Evolutionary conservation across 768 basidiomycete genomes (phyloP).

Genomic region (Ephemerocybe angulata): DNA sequence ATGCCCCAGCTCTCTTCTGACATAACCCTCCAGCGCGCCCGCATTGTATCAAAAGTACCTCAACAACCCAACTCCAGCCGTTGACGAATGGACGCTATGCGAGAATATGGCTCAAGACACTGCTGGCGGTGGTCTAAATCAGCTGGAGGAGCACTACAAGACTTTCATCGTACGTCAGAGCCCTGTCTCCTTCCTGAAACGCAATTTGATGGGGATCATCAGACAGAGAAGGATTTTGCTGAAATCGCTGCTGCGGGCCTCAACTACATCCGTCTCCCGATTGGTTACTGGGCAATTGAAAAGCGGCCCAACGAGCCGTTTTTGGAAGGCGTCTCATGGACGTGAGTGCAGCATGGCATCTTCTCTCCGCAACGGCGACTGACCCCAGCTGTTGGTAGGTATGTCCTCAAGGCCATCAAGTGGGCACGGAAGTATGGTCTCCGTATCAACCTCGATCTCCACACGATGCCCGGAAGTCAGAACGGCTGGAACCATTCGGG

Average conservation of each 20-base stretch:
- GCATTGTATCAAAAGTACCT: slow-evolving; percentile 66
- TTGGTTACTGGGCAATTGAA: slow-evolving; percentile 86
- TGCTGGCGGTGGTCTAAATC: slow-evolving; percentile 52
- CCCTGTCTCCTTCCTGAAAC: not conserved
- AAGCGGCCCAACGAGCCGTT: slow-evolving; percentile 74
- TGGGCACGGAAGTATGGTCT: slow-evolving; percentile 91
- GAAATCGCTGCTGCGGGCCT: slow-evolving; percentile 81
- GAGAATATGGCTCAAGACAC: slow-evolving; percentile 46
- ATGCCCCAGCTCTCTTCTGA: too few species aligned
- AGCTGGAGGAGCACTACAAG: slow-evolving; percentile 74
- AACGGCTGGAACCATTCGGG: slow-evolving; percentile 66
- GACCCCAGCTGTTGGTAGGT: slow-evolving; percentile 31
- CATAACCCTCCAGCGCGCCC: slow-evolving; percentile 75
- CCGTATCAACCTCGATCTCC: slow-evolving; percentile 74
- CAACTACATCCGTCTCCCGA: slow-evolving; percentile 78
- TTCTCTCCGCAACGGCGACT: not conserved
- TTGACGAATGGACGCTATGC: slow-evolving; percentile 76
- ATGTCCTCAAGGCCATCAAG: slow-evolving; percentile 66
- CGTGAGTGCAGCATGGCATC: slow-evolving; percentile 33
- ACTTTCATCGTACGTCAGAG: slow-evolving; percentile 69
- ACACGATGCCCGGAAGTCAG: slow-evolving; percentile 75
- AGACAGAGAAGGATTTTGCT: slow-evolving; percentile 86
- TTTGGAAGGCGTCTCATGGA: slow-evolving; percentile 70
- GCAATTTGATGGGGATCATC: not conserved
- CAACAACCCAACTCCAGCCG: too few species aligned